These are phyloP conservation scores for Cicer arietinum DNA, from an alignment of 306 rosid species.

Conservation along the genomic window DNA sequence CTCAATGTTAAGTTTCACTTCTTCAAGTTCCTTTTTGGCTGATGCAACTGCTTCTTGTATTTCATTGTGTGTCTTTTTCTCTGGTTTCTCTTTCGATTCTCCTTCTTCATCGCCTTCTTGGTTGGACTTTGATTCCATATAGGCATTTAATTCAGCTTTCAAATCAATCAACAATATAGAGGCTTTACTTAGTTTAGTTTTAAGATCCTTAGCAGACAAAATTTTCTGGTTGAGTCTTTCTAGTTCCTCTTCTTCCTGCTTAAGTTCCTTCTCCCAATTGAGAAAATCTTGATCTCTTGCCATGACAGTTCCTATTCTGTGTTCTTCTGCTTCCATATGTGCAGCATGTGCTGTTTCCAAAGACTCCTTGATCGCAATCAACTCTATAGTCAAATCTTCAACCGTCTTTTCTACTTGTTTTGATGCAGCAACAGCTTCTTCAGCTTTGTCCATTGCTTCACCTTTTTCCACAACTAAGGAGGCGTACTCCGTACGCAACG, in stretches of 20 bases:
- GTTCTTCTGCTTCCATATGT: slow-evolving; percentile 97
- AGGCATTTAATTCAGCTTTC: slow-evolving; percentile 77
- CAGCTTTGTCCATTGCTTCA: slow-evolving; percentile 67
- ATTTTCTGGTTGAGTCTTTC: slow-evolving; percentile 74
- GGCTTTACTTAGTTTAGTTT: slow-evolving; percentile 69
- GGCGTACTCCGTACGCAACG: slow-evolving; percentile 69
- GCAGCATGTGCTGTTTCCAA: slow-evolving; percentile 86
- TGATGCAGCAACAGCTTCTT: slow-evolving; percentile 70
- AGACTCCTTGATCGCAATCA: slow-evolving; percentile 80
- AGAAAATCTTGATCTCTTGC: slow-evolving; percentile 92
- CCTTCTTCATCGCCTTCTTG: slow-evolving; percentile 54
- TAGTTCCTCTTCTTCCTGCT: slow-evolving; percentile 73
- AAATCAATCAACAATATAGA: slow-evolving; percentile 68
- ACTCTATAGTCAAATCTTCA: slow-evolving; percentile 90
- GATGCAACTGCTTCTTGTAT: slow-evolving; percentile 82
- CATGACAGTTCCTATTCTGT: slow-evolving; percentile 86
- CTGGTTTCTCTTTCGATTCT: slow-evolving; percentile 51
- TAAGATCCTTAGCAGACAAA: slow-evolving; percentile 69
- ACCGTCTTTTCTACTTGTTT: slow-evolving; percentile 88
- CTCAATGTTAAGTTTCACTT: slow-evolving; percentile 78
- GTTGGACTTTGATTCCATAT: slow-evolving; percentile 70
- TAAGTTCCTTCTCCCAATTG: slow-evolving; percentile 83
- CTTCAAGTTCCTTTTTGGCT: slow-evolving; percentile 81
- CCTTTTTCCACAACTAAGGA: slow-evolving; percentile 75
- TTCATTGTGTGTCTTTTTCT: slow-evolving; percentile 59